These are phyloP conservation scores for Sarocladium brachiariae DNA, from an alignment of 2,329 filamentous ascomycete species.

Conservation along the genomic window DNA sequence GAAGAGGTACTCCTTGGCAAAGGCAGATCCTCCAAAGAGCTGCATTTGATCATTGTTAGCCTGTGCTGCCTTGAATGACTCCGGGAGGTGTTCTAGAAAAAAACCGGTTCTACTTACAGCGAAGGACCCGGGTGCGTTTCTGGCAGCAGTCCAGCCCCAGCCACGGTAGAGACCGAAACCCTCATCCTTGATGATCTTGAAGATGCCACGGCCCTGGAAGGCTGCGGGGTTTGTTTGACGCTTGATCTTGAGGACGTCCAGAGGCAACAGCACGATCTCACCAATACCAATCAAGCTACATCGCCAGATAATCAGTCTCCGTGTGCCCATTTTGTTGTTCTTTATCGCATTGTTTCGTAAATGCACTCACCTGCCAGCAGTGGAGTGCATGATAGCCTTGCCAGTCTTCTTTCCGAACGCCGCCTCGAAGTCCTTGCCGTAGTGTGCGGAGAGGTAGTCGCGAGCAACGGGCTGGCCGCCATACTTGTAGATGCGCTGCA, in stretches of 20 bases:
- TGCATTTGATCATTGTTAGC: too few relatives aligned
- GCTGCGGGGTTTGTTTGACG: slow-evolving; percentile 98
- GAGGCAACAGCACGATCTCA: slow-evolving; percentile 88
- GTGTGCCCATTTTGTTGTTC: background rate
- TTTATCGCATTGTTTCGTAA: background rate
- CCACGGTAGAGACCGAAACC: slow-evolving; percentile 94
- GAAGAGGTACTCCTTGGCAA: slow-evolving; percentile 95
- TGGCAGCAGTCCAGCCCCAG: slow-evolving; percentile 94
- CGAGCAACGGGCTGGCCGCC: slow-evolving; percentile 93
- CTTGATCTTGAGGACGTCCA: slow-evolving; percentile 99
- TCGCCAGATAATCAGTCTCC: slow-evolving; percentile 16
- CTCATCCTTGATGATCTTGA: slow-evolving; percentile 87
- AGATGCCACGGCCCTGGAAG: slow-evolving; percentile 85
- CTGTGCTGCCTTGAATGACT: too few relatives aligned
- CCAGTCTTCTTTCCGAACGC: slow-evolving; percentile 95
- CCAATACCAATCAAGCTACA: slow-evolving; percentile 86
- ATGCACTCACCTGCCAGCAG: slow-evolving; percentile 67
- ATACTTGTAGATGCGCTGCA: slow-evolving; percentile 98
- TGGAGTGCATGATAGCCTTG: slow-evolving; percentile 97
- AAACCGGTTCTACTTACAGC: slow-evolving; percentile 71
- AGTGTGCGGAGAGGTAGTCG: slow-evolving; percentile 76
- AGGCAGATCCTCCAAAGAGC: slow-evolving; percentile 95
- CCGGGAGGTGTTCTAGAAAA: too few relatives aligned
- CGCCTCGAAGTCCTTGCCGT: slow-evolving; percentile 75
- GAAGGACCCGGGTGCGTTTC: slow-evolving; percentile 95